phyloP scores from a whole-genome alignment of 2,329 filamentous ascomycete species.

The Chaetomium strumarium region DNA sequence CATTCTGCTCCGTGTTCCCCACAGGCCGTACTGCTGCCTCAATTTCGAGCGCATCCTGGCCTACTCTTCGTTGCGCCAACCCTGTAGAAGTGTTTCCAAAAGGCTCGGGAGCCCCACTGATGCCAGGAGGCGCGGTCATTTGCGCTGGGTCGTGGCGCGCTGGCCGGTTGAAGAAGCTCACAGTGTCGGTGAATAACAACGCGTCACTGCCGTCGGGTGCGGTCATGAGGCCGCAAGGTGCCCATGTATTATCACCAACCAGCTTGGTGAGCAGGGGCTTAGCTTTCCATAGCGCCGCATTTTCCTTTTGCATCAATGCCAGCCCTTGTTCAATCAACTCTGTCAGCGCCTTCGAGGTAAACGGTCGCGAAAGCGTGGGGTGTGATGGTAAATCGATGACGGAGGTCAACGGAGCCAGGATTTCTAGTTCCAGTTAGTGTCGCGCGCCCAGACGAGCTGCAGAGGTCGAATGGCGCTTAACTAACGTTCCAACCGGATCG shows the following conservation, averaged over 20 bases:
- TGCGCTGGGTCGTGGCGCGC: not conserved
- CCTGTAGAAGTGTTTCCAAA: not conserved
- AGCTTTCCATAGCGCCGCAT: slow-evolving; percentile 64
- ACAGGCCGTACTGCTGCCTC: not conserved
- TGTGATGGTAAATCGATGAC: slow-evolving; percentile 70
- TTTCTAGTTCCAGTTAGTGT: slow-evolving; percentile 43
- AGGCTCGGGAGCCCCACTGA: slow-evolving; percentile 1
- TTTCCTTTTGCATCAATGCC: slow-evolving; percentile 69
- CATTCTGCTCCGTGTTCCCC: not conserved
- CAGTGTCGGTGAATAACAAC: slow-evolving; percentile 44
- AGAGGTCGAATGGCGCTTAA: slow-evolving; percentile 11
- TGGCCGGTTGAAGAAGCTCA: slow-evolving; percentile 29
- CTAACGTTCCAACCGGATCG: slow-evolving; percentile 65
- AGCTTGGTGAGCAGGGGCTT: slow-evolving; percentile 68
- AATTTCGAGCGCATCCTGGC: not conserved
- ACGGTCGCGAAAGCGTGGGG: slow-evolving; percentile 67
- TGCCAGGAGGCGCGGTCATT: not conserved
- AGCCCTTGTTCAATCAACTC: slow-evolving; percentile 65
- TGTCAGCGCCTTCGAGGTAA: slow-evolving; percentile 65
- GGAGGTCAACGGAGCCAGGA: slow-evolving; percentile 69
- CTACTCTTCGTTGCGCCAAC: not conserved
- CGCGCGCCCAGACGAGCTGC: not conserved
- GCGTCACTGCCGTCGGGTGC: slow-evolving; percentile 47
- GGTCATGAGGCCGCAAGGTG: slow-evolving; percentile 54
- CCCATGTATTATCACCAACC: slow-evolving; percentile 68